Evolutionary conservation across 768 basidiomycete genomes (phyloP).

Genomic region (Rhodotorula taiwanensis): DNA sequence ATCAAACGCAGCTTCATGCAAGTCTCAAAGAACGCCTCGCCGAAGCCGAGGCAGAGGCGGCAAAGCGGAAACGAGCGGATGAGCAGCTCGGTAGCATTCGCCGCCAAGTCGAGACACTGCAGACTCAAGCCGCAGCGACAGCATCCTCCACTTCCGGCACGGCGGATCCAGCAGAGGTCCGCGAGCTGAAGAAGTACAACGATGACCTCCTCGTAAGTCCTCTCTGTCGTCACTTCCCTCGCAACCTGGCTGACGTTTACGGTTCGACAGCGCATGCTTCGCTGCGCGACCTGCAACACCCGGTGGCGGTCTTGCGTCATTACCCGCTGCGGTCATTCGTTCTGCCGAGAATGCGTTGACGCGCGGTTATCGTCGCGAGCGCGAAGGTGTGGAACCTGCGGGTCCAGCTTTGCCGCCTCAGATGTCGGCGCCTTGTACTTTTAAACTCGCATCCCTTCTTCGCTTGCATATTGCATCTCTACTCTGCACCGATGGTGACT

Average conservation of each 20-base stretch:
- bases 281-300: slow-evolving; percentile 77
- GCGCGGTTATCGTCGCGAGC: slow-evolving; percentile 49
- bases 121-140: slow-evolving; percentile 36
- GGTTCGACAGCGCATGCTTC: slow-evolving; percentile 60
- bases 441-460: no score
- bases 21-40: slow-evolving; percentile 41
- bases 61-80: slow-evolving; percentile 38
- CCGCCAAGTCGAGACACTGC: slow-evolving; percentile 43
- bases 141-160: slow-evolving; percentile 37
- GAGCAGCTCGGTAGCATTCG: slow-evolving; percentile 43
- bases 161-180: slow-evolving; percentile 40
- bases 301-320: slow-evolving; percentile 22
- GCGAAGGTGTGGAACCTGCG: background rate
- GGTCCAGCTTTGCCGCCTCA: no score
- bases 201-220: slow-evolving; percentile 41
- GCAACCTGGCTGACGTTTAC: no score
- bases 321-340: slow-evolving; percentile 33
- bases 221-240: background rate
- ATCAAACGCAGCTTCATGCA: slow-evolving; percentile 37
- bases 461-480: no score
- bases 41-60: slow-evolving; percentile 41
- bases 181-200: slow-evolving; percentile 37
- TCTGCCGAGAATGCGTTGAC: slow-evolving; percentile 58
- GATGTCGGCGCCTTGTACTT: no score
- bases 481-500: background rate